Conservation (phyloP, 2,329 filamentous ascomycete species). For the Pseudogymnoascus sp. region DNA sequence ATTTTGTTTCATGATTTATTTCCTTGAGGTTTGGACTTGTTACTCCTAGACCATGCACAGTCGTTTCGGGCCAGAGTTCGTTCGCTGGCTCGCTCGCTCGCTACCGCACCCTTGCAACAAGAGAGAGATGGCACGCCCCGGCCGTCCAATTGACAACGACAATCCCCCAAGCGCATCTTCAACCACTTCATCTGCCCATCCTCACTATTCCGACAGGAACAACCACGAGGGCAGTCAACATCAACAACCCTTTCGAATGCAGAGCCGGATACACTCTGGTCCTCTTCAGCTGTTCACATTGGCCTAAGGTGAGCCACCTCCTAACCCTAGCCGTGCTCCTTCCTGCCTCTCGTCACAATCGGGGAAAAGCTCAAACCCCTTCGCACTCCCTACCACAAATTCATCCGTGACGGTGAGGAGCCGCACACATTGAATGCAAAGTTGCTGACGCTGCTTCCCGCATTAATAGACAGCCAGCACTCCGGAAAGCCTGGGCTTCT, state of each 20-base stretch:
- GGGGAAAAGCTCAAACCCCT: conserved; percentile 6
- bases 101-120: conserved; percentile 5
- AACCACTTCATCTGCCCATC: conserved; percentile 7
- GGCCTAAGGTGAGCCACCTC: not conserved
- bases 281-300: not conserved
- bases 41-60: conserved; percentile 2
- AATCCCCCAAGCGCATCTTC: conserved; percentile 9
- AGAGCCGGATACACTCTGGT: conserved; percentile 1
- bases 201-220: conserved; percentile 6
- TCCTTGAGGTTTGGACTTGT: not conserved
- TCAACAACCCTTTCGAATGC: not conserved
- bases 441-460: not conserved
- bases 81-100: conserved; percentile 7
- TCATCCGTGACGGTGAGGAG: not conserved
- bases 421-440: not conserved
- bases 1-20: conserved; percentile 1
- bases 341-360: conserved; percentile 1
- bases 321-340: not conserved
- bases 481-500: conserved; percentile 42
- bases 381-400: not conserved
- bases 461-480: conserved; percentile 10
- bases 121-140: conserved; percentile 8
- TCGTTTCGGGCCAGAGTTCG: conserved; percentile 8
- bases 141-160: conserved; percentile 7
- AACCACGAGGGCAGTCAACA: conserved; percentile 3